phyloP scores from a whole-genome alignment of 768 basidiomycete species.

The Lentinus brumalis region DNA sequence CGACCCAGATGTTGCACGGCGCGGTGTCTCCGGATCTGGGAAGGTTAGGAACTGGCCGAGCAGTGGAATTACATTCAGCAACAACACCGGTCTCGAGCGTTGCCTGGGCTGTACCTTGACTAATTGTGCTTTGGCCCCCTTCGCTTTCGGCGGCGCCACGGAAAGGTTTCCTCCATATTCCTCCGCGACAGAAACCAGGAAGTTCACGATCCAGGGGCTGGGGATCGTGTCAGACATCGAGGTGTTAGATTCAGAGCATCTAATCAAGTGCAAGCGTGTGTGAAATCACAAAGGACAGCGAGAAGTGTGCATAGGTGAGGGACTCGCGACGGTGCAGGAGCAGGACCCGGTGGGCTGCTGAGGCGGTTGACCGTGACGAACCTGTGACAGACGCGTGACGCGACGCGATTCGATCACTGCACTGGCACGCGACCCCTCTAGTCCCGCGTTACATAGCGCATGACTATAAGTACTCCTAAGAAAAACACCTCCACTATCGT shows the following conservation, averaged over 20 bases:
- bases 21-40: slow-evolving; percentile 33
- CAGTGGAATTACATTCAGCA: no score
- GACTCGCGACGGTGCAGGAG: not conserved
- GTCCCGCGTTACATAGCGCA: not conserved
- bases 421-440: not conserved
- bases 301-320: no score
- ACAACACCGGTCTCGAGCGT: not conserved
- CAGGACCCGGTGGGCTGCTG: not conserved
- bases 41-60: slow-evolving; percentile 56
- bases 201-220: slow-evolving; percentile 57
- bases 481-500: not conserved
- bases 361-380: not conserved
- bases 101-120: slow-evolving; percentile 43
- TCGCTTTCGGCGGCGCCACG: slow-evolving; percentile 34
- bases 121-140: slow-evolving; percentile 59
- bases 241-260: not conserved
- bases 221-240: slow-evolving; percentile 42
- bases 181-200: slow-evolving; percentile 53
- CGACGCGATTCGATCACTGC: slow-evolving; percentile 11
- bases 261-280: not conserved
- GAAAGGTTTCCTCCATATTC: slow-evolving; percentile 49
- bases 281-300: not conserved
- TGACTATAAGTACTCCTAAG: not conserved
- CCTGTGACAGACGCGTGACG: slow-evolving; percentile 14
- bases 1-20: slow-evolving; percentile 58